phyloP scores from a whole-genome alignment of 331 rosid genomes.

The Malus hybrid region DNA sequence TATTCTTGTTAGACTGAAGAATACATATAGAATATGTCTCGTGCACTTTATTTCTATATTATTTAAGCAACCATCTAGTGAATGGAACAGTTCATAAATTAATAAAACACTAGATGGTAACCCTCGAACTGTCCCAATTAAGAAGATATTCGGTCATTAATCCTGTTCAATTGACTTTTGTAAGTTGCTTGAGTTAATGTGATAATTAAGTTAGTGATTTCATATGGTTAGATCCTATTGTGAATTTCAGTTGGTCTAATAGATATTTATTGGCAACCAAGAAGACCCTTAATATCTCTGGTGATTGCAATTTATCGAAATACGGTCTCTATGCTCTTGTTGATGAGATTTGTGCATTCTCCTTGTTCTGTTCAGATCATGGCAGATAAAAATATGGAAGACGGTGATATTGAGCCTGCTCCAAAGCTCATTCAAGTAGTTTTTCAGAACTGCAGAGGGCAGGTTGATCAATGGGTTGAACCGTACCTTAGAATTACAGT shows the following conservation, averaged over 20 bases:
- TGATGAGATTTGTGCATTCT: background rate
- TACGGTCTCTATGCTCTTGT: background rate
- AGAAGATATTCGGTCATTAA: background rate
- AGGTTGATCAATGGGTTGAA: slow-evolving; percentile 94
- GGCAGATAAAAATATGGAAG: slow-evolving; percentile 81
- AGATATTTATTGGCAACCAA: background rate
- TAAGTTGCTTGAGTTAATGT: background rate
- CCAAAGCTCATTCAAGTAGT: slow-evolving; percentile 94
- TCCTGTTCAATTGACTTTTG: background rate
- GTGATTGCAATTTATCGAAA: background rate
- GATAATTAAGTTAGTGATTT: background rate
- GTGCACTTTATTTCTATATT: background rate
- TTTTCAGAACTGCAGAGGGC: slow-evolving; percentile 90
- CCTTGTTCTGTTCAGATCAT: slow-evolving; percentile 43
- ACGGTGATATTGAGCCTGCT: slow-evolving; percentile 82
- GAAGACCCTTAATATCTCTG: background rate
- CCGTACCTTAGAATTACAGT: slow-evolving; percentile 77
- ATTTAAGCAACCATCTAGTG: background rate
- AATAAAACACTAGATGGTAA: background rate
- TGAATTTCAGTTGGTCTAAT: background rate
- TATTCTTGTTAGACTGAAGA: background rate
- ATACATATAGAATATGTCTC: background rate
- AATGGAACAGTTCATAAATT: background rate
- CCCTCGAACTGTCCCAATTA: background rate
- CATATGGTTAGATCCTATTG: background rate